phyloP scores from a whole-genome alignment of 139 green algal genomes.

The Closterium sp. region DNA sequence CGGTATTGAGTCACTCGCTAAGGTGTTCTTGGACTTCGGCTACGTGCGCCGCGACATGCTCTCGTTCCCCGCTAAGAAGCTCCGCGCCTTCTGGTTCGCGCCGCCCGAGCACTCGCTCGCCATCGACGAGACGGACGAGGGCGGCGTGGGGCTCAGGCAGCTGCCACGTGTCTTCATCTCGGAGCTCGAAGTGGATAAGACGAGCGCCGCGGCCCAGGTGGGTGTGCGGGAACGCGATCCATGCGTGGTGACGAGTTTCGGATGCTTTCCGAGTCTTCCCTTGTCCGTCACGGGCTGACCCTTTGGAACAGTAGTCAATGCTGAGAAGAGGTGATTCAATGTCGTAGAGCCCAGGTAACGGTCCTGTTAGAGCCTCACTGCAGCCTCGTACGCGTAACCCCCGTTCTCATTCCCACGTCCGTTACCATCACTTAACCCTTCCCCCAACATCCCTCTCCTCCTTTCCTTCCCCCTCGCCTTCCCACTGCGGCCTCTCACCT shows the following conservation, averaged over 20 bases:
- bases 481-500: too few relatives aligned
- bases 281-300: not conserved
- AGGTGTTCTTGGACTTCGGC: slow-evolving; percentile 32
- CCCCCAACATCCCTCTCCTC: too few relatives aligned
- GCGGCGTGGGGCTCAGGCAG: slow-evolving; percentile 7
- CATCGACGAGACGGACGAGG: not conserved
- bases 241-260: not conserved
- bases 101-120: slow-evolving; percentile 20
- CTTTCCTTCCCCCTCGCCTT: too few relatives aligned
- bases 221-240: not conserved
- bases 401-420: not conserved
- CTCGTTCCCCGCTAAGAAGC: slow-evolving; percentile 48
- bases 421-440: not conserved
- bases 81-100: slow-evolving; percentile 48
- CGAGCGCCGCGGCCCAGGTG: slow-evolving; percentile 37
- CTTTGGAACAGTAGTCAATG: not conserved
- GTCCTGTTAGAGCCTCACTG: too few relatives aligned
- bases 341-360: too few relatives aligned
- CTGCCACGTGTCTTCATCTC: slow-evolving; percentile 53
- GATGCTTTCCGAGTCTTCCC: not conserved
- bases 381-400: too few relatives aligned
- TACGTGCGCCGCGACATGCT: slow-evolving; percentile 45
- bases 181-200: slow-evolving; percentile 49
- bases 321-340: too few relatives aligned
- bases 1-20: slow-evolving; percentile 42